Evolutionary conservation across 805 yeast genomes (phyloP), one percentile per base, ranked within the genome.

Genomic region (Barnettozyma sucrosica): DNA sequence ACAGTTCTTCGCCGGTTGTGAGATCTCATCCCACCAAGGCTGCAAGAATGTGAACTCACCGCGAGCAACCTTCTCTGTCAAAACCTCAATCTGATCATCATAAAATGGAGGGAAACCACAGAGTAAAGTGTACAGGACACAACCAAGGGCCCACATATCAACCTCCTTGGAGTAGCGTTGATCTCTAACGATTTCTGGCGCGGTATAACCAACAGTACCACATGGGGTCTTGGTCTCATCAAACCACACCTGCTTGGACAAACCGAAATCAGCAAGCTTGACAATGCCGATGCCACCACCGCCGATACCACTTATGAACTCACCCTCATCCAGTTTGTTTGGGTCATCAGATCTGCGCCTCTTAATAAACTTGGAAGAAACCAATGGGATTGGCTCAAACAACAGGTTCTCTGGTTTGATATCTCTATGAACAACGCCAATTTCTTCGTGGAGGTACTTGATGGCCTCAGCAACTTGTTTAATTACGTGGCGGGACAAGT

Each of bases 351-450:
- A 75, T 44, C 66, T 66, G 32, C 87, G 66, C 25, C 66, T 43
- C 24, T 46, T 45, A 25, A 34, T 38, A 6, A 20, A 13, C 25
- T 44, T 51, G 10, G 58, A 53, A 7, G 59, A 55, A 5, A 45
- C 21, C 14, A 55, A 7, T 10, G 53, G 53, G 19, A 61, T 59
- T 14, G 57, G 59, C 32, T 92, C 96, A 51, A 92, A 72, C 42
- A 92, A 67, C 47, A 92, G 81, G 62, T 93, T 92, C 57, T 89
- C 99, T 0, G 99, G 99, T 67, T 93, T 93, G 53, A 93, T 86
- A 62, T 93, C 99, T 47, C 98, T 77, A 65, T 93, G 99, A 11
- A 89, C 93, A 58, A 93, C 89, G 14, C 97, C 97, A 59, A 86
- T 80, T 21, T 90, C 83, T 59, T 88, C 92, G 65, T 93, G 99